Evolutionary conservation across 768 basidiomycete species (phyloP), one percentile per base, ranked within the genome.

Genomic region (Pleurotus cornucopiae): DNA sequence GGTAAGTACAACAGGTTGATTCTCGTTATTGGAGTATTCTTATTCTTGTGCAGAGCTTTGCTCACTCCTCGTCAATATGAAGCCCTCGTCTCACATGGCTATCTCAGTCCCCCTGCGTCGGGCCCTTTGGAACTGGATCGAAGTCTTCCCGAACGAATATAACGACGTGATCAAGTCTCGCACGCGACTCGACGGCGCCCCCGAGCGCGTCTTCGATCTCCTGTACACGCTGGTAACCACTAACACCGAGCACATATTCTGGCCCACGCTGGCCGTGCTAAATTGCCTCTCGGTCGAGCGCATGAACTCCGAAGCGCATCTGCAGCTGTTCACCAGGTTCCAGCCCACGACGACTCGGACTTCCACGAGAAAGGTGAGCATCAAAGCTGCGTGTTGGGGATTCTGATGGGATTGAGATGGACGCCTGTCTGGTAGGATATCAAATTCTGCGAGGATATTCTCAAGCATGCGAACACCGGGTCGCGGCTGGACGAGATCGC

Each of bases 81-180:
- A 82, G 60, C 78, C 76, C 34, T 85, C 89, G 40, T 81, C 86
- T 0, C 91, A 92, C 57, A 69, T 80, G 12, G 85, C 88, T 1
- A 78, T 94, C 47, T 84, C 91, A 0, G 73, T 81, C 23, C 82
- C 88, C 23, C 76, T 96, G 37, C 83, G 91, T 18, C 76, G 80
- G 25, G 91, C 90, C 1, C 75, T 96, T 23, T 95, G 94, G 93
- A 92, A 88, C 60, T 96, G 92, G 92, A 85, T 95, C 30, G 85
- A 88, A 26, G 74, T 82, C 20, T 89, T 86, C 63, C 87, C 91
- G 0, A 71, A 75, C 4, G 91, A 97, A 65, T 96, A 85, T 67
- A 86, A 86, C 53, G 85, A 91, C 5, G 77, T 83, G 4, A 77
- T 93, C 38, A 75, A 79, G 7, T 73, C 76, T 2, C 77, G 85